phyloP scores from a whole-genome alignment of 495 filamentous ascomycete species.

The Penicillium diatomitis region DNA sequence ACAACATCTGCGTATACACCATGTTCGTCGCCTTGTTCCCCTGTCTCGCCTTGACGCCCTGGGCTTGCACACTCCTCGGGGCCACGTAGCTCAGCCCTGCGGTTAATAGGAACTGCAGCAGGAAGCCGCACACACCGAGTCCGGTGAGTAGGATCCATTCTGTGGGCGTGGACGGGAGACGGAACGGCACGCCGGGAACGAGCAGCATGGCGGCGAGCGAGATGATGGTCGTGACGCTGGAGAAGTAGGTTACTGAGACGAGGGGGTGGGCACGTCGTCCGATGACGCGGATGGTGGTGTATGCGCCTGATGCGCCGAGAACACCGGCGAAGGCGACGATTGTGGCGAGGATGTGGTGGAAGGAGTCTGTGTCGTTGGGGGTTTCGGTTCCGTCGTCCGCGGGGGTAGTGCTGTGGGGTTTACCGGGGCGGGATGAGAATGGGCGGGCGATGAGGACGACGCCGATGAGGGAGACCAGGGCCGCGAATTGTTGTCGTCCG shows the following conservation, averaged over 20 bases:
- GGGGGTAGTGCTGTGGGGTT: not conserved
- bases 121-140: constrained; percentile 67
- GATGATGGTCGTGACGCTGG: constrained; percentile 58
- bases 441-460: constrained; percentile 83
- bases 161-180: constrained; percentile 47
- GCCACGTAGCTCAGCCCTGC: constrained; percentile 62
- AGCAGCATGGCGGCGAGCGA: constrained; percentile 48
- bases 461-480: constrained; percentile 64
- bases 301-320: constrained; percentile 66
- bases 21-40: constrained; percentile 75
- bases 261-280: constrained; percentile 77
- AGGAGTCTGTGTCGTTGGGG: constrained; percentile 27
- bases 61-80: constrained; percentile 11
- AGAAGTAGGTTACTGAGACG: constrained; percentile 82
- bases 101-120: constrained; percentile 84
- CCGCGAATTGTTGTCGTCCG: constrained; percentile 64
- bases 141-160: constrained; percentile 68
- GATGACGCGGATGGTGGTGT: constrained; percentile 75
- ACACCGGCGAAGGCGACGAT: constrained; percentile 71
- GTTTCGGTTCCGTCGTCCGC: constrained; percentile 6
- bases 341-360: constrained; percentile 66
- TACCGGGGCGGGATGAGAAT: constrained; percentile 21
- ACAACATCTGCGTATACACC: constrained; percentile 89
- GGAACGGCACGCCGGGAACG: constrained; percentile 50
- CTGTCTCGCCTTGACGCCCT: constrained; percentile 16